phyloP scores from a whole-genome alignment of 371 early-diverging fungal species.

The Mucor circinelloides region DNA sequence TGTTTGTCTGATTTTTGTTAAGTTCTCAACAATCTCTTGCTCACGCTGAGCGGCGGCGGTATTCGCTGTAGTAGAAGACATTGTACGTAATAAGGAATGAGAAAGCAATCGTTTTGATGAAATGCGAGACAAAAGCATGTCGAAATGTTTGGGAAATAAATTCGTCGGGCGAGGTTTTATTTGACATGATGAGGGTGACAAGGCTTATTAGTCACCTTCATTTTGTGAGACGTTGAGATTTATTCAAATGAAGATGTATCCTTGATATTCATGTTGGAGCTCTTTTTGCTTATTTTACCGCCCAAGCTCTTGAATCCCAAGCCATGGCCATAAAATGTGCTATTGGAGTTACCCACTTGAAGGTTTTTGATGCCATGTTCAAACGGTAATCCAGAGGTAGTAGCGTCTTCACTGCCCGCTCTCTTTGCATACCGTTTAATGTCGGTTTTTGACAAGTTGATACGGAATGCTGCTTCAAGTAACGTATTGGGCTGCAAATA shows the following conservation, averaged over 20 bases:
- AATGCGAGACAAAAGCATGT: conserved; percentile 1
- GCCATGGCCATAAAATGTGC: conserved; percentile 12
- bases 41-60: conserved; percentile 18
- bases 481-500: conserved; percentile 69
- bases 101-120: background rate
- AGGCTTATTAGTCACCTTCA: background rate
- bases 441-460: conserved; percentile 61
- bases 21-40: conserved; percentile 14
- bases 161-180: background rate
- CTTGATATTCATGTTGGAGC: conserved; percentile 9
- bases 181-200: background rate
- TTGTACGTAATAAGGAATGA: background rate
- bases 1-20: conserved; percentile 15
- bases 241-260: conserved; percentile 3
- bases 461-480: conserved; percentile 69
- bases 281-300: conserved; percentile 16
- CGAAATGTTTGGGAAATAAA: background rate
- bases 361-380: conserved; percentile 51
- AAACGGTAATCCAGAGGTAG: conserved; percentile 41
- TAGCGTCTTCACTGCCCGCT: conserved; percentile 38
- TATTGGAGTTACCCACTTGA: conserved; percentile 30
- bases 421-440: conserved; percentile 50
- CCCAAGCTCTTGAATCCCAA: conserved; percentile 17
- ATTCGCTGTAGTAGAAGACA: background rate
- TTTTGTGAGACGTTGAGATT: background rate